Percentiles rank a stretch among this genome's conserved stretches.
Evolutionary conservation across 768 basidiomycete species (phyloP).

Genomic region (Trametes villosa): DNA sequence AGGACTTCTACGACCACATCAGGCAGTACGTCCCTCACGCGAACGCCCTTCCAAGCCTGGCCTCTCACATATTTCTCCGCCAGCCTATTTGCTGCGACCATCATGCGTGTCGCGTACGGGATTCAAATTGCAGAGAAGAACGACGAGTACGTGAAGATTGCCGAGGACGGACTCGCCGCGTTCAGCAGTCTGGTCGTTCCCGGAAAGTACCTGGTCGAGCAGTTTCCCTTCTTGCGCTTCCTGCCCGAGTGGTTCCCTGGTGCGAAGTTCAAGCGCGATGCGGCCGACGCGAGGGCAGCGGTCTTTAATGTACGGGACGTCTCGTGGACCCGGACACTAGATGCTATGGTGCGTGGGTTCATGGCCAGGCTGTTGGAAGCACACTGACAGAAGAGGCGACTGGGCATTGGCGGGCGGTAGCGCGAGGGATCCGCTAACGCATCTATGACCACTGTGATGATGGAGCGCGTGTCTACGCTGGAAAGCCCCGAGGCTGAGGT

Average conservation of each 20-base stretch:
- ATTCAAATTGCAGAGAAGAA: conserved; percentile 10
- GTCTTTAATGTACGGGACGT: conserved; percentile 10
- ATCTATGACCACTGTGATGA: conserved; percentile 7
- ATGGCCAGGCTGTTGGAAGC: too few relatives aligned
- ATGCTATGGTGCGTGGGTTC: conserved; percentile 22
- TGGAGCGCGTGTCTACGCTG: neutral
- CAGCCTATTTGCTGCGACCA: conserved; percentile 26
- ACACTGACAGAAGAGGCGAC: too few relatives aligned
- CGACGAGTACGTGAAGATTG: conserved; percentile 7
- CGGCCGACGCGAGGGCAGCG: conserved; percentile 4
- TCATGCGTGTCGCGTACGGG: conserved; percentile 29
- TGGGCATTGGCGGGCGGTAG: too few relatives aligned
- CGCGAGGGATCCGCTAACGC: neutral
- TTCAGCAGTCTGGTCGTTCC: conserved; percentile 1
- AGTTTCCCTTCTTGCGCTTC: conserved; percentile 18
- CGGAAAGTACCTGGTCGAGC: conserved; percentile 12
- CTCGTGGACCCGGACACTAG: conserved; percentile 21
- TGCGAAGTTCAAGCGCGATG: conserved; percentile 19
- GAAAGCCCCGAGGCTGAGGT: neutral
- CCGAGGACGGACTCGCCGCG: conserved; percentile 3
- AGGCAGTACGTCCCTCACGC: conserved; percentile 14
- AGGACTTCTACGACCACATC: conserved; percentile 11
- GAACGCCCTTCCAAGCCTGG: neutral
- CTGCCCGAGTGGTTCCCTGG: conserved; percentile 26
- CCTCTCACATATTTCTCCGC: neutral